A percentile compares a stretch with the other conserved stretches of the same genome.
Evolutionary conservation across 257 asterid genomes (phyloP).

Genomic region (Nicotiana undulata): DNA sequence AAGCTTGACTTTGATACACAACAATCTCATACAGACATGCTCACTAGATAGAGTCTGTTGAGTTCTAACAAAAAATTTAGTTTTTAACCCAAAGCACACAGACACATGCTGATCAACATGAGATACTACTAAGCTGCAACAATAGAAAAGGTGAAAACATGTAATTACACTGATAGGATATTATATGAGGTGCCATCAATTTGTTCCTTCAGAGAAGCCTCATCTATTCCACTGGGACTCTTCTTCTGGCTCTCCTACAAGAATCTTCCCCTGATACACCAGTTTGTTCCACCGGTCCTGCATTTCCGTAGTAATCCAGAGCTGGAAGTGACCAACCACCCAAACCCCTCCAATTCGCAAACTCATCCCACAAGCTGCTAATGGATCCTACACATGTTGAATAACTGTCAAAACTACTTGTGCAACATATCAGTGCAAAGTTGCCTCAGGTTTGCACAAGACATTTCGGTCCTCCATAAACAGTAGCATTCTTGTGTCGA

Average conservation of each 20-base stretch:
- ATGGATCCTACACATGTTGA: slow-evolving; percentile 27
- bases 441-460: neutral
- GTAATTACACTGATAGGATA: neutral
- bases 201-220: neutral
- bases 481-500: neutral
- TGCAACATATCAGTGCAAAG: neutral
- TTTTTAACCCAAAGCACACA: neutral
- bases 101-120: neutral
- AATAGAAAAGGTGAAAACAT: neutral
- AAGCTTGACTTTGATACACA: neutral
- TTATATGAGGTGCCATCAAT: neutral
- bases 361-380: slow-evolving; percentile 39
- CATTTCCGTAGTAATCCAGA: slow-evolving; percentile 30
- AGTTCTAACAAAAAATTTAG: neutral
- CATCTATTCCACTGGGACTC: slow-evolving; percentile 43
- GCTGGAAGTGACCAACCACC: slow-evolving; percentile 47
- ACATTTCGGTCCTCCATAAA: neutral
- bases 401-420: neutral
- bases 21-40: neutral
- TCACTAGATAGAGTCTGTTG: neutral
- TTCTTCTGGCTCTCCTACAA: slow-evolving; percentile 27
- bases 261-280: slow-evolving; percentile 4
- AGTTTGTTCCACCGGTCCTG: slow-evolving; percentile 17
- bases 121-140: neutral
- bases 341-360: slow-evolving; percentile 40